A percentile compares a stretch with the other conserved stretches of the same genome.
Conservation (phyloP, 1,284 basidiomycete species). For the Neolentinus lepideus region DNA sequence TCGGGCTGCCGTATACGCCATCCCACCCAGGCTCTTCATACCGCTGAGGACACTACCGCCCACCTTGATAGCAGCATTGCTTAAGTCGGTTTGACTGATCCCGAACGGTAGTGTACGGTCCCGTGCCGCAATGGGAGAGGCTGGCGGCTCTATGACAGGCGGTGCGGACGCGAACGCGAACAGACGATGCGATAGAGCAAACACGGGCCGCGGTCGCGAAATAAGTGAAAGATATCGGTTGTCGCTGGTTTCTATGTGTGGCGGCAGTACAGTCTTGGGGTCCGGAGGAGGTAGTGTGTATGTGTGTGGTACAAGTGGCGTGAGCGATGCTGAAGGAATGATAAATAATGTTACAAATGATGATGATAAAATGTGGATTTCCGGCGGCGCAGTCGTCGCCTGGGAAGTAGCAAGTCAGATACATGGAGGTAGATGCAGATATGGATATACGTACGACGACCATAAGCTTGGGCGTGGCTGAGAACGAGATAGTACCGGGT, state of each 20-base stretch:
- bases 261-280: conserved; percentile 16
- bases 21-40: conserved; percentile 57
- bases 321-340: conserved; percentile 39
- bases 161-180: conserved; percentile 51
- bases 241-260: conserved; percentile 23
- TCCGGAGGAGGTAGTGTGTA: conserved; percentile 22
- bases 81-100: conserved; percentile 38
- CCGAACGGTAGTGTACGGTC: conserved; percentile 8
- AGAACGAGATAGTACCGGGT: conserved; percentile 37
- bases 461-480: conserved; percentile 42
- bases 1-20: conserved; percentile 49
- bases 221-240: conserved; percentile 16
- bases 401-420: conserved; percentile 19
- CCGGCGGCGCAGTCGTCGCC: conserved; percentile 50
- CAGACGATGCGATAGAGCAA: conserved; percentile 53
- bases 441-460: conserved; percentile 49
- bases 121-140: conserved; percentile 19
- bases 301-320: conserved; percentile 25
- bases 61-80: conserved; percentile 47
- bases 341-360: conserved; percentile 45
- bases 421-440: neutral
- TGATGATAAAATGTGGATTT: conserved; percentile 51
- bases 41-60: conserved; percentile 57
- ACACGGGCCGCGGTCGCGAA: conserved; percentile 36
- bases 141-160: conserved; percentile 18